phyloP scores from a whole-genome alignment of 805 yeast genomes.

The Teunomyces cretensis region DNA sequence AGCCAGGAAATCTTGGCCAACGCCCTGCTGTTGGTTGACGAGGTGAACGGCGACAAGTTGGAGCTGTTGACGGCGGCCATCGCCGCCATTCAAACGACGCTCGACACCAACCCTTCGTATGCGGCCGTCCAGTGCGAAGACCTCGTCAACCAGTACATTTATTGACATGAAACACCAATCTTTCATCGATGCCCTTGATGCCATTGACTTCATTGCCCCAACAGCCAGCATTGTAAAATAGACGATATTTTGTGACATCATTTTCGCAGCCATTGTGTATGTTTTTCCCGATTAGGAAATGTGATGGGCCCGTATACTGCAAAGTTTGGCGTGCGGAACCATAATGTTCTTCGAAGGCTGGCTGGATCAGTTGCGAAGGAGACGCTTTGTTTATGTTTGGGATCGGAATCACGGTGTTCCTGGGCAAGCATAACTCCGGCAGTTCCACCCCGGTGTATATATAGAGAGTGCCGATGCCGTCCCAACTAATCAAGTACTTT shows the following conservation, averaged over 20 bases:
- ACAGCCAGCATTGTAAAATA: conserved; percentile 1
- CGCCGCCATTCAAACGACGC: not conserved
- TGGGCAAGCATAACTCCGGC: no score
- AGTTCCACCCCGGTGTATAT: not conserved
- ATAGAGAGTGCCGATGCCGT: not conserved
- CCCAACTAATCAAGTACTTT: no score
- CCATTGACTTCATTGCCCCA: no score
- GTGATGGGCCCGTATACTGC: no score
- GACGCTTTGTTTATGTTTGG: conserved; percentile 2
- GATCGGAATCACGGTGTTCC: no score
- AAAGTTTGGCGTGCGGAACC: no score
- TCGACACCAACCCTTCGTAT: conserved; percentile 6
- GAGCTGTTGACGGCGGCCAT: not conserved
- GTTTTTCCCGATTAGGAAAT: conserved; percentile 14
- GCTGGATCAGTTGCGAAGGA: not conserved
- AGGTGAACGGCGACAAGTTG: not conserved
- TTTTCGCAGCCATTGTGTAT: conserved; percentile 7
- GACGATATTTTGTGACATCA: not conserved
- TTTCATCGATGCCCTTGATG: no score
- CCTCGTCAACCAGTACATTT: not conserved
- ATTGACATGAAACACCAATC: not conserved
- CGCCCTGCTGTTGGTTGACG: not conserved
- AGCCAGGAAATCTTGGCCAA: not conserved
- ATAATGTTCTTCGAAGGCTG: not conserved
- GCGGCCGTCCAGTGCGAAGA: conserved; percentile 13